Percentiles rank a stretch among this genome's conserved stretches.
Conservation (phyloP, 192 early-diverging fungal genomes). For the Backusella australiensis region DNA sequence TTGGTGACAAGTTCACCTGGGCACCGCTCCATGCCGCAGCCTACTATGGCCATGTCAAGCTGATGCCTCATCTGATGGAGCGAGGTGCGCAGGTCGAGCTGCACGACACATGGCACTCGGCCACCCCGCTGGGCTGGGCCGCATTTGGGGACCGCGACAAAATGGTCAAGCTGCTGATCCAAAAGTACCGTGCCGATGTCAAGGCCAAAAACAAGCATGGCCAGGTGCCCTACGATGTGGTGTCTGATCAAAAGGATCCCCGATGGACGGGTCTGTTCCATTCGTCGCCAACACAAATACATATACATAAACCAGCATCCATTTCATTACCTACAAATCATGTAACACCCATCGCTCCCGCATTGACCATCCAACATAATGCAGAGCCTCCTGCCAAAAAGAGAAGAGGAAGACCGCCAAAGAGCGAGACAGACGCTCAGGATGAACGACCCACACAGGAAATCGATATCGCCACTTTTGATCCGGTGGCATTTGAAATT, state of each 20-base stretch:
- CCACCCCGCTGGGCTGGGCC: slow-evolving; percentile 90
- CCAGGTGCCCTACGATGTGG: slow-evolving; percentile 80
- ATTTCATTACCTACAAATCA: too few species aligned
- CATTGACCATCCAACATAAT: background rate
- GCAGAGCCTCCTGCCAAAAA: background rate
- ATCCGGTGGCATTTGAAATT: slow-evolving; percentile 31
- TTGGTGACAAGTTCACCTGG: slow-evolving; percentile 76
- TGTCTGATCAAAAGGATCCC: slow-evolving; percentile 54
- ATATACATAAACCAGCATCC: background rate
- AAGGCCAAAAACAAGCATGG: slow-evolving; percentile 73
- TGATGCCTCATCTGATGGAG: slow-evolving; percentile 66
- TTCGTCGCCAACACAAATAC: background rate
- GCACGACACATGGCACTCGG: slow-evolving; percentile 81
- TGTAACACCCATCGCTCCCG: background rate
- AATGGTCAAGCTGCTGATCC: slow-evolving; percentile 69
- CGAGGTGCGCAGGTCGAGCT: slow-evolving; percentile 77
- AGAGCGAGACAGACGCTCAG: slow-evolving; percentile 20
- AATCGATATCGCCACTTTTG: slow-evolving; percentile 17
- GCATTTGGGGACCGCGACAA: slow-evolving; percentile 73
- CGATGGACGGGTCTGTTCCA: slow-evolving; percentile 33
- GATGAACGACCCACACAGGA: slow-evolving; percentile 7
- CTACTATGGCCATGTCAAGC: slow-evolving; percentile 72
- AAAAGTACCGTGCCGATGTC: slow-evolving; percentile 72
- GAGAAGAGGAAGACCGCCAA: slow-evolving; percentile 27
- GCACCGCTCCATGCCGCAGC: slow-evolving; percentile 80